These are phyloP conservation scores for Penicillium sp. DNA, from an alignment of 2,329 filamentous ascomycete genomes.

Conservation along the genomic window DNA sequence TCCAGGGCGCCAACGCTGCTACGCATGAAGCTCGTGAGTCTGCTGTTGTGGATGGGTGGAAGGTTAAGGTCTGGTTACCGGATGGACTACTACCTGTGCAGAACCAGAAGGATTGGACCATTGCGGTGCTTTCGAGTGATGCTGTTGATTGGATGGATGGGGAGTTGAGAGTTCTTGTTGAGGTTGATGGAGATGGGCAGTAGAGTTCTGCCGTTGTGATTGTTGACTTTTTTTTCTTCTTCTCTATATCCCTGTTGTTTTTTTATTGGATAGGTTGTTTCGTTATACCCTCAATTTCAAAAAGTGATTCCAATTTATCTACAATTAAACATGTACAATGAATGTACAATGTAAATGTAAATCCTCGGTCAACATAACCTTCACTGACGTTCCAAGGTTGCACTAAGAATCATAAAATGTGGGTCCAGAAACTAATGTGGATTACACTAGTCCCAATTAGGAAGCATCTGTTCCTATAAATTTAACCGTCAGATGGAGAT, in stretches of 20 bases:
- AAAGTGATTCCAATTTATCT: not conserved
- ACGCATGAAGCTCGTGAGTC: conserved; percentile 21
- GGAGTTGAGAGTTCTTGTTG: conserved; percentile 45
- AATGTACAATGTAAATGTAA: not conserved
- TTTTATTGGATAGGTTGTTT: not conserved
- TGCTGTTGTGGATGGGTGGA: conserved; percentile 28
- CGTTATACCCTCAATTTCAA: not conserved
- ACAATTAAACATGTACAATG: not conserved
- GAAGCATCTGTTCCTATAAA: not conserved
- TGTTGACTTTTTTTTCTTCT: not conserved
- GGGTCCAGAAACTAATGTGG: not conserved
- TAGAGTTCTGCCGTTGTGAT: conserved; percentile 2
- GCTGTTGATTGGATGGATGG: conserved; percentile 51
- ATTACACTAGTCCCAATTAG: not conserved
- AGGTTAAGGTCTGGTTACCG: conserved; percentile 44
- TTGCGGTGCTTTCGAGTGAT: conserved; percentile 44
- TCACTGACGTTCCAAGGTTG: not conserved
- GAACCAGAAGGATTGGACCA: conserved; percentile 46
- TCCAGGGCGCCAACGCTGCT: conserved; percentile 13
- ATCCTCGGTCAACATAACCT: not conserved
- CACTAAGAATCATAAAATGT: not conserved
- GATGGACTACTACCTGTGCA: conserved; percentile 42
- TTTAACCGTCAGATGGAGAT: not conserved
- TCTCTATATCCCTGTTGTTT: conserved; percentile 1
- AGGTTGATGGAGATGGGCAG: conserved; percentile 27